Base-by-base conservation (phyloP, 768 basidiomycete genomes). In the Ephemerocybe angulata region DNA sequence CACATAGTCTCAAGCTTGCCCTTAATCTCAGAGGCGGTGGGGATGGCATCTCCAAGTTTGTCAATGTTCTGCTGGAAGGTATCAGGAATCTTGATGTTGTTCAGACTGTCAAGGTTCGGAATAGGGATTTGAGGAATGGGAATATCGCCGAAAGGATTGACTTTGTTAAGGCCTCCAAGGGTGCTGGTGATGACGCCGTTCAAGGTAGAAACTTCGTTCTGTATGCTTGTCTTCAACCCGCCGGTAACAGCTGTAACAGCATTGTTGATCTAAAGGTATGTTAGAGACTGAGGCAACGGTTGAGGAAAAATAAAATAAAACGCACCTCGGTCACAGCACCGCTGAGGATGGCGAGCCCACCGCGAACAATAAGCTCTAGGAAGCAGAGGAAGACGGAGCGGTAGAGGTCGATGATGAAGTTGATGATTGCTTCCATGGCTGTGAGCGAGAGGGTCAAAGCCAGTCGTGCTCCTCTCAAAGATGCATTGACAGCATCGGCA, bases 371-470 rank as follows among this genome's bases (percentile, higher is more conserved):
- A 41, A 98, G 79, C 69, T 98, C 93, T 59, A 97, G 73, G 61
- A 97, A 93, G 69, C 96, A 99, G 50, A 99, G 79, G 64, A 96
- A 86, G 3, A 95, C 90, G 3, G 93, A 95, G 37, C 94, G 87
- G 66, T 97, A 98, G 43, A 87, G 83, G 70, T 93, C 88, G 60
- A 98, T 82, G 59, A 97, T 81, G 70, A 98, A 98, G 63, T 90
- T 93, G 71, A 94, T 86, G 63, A 95, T 81, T 1, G 78, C 85
- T 66, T 97, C 92, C 83, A 96, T 87, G 33, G 85, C 75, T 0
- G 90, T 96, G 53, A 98, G 73, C 2, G 90, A 72, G 37, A 91
- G 72, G 31, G 88, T 73, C 50, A 97, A 78, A 5, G 87, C 80
- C 10, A 76, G 83, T 21, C 90, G 86, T 17, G 93, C 87, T 22